phyloP scores from a whole-genome alignment of 495 filamentous ascomycete genomes.

The Penicillium paradoxum region DNA sequence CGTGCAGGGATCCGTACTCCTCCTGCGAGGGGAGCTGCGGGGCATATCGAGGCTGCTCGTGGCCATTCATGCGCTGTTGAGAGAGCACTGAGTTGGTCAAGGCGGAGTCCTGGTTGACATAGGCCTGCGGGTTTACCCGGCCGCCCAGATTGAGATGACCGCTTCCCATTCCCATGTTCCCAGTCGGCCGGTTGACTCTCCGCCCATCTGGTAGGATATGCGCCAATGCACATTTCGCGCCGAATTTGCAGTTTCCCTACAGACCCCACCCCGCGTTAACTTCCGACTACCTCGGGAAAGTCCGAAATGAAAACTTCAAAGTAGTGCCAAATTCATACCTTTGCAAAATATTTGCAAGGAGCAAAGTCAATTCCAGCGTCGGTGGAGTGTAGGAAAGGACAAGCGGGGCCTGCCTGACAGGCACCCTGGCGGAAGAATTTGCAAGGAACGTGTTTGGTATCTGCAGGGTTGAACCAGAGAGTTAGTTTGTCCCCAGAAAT shows the following conservation, averaged over 20 bases:
- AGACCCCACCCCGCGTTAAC: constrained; percentile 4
- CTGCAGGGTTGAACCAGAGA: constrained; percentile 41
- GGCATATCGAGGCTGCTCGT: constrained; percentile 37
- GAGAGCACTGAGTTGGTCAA: constrained; percentile 79
- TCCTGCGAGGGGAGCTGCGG: constrained; percentile 37
- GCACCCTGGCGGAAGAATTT: constrained; percentile 97
- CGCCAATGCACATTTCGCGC: constrained; percentile 91
- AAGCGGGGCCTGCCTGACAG: constrained; percentile 93
- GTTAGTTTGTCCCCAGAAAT: constrained; percentile 10
- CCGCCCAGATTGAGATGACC: constrained; percentile 64
- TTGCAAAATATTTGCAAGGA: constrained; percentile 96
- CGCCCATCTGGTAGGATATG: constrained; percentile 93
- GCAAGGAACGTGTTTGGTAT: constrained; percentile 96
- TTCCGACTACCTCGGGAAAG: not conserved
- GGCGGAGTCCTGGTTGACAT: constrained; percentile 64
- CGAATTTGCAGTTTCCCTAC: constrained; percentile 98
- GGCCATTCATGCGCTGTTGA: constrained; percentile 55
- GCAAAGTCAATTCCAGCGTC: constrained; percentile 73
- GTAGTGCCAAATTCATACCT: constrained; percentile 53
- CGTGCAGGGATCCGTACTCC: constrained; percentile 42
- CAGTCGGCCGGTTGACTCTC: constrained; percentile 67
- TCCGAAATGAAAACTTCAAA: not conserved
- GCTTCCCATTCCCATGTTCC: constrained; percentile 37
- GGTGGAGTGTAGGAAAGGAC: constrained; percentile 91
- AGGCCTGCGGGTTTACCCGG: constrained; percentile 64